Base-by-base conservation (phyloP, 2,329 filamentous ascomycete species). In the Cladophialophora carrionii region DNA sequence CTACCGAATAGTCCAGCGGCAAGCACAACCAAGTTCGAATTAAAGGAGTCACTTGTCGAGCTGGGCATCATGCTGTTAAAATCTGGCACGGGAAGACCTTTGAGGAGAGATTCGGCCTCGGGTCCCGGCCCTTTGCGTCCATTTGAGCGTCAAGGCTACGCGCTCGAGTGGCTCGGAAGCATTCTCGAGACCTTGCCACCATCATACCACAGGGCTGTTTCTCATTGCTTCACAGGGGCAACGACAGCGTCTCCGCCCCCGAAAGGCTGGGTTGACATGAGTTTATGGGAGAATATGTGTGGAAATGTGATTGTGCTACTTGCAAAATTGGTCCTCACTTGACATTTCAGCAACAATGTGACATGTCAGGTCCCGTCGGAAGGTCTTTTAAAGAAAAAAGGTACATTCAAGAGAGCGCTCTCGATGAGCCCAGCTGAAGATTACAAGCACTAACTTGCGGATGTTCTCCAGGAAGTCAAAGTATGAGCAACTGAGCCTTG, bases 81-180 rank as follows among this genome's bases (percentile, higher is more conserved):
- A 34, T 65, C 31, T 65, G 63, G 63, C 53, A 65, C 20, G 58
- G 52, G 48, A 63, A 52, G 48, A 58, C 63, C 12, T 41, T 41
- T 41, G 34, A 41, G 34, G 34, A 41, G 14, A 12, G 34, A 41
- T 41, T 41, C 17, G 14, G 34, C 3, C 1, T 41, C 34, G 34
- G 34, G 4, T 14, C 34, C 34, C 34, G 17, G 34, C 34, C 34
- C 34, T 41, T 41, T n/a, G 34, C 34, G 34, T 17, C 34, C 34
- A 41, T 41, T 41, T 41, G 34, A 41, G 17, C 34, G 34, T 17
- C 34, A 17, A 17, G 14, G 34, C 4, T 14, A 17, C 14, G 34
- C 34, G 34, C 34, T 41, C 4, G 34, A 41, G 4, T 41, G 34
- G 34, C 34, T 41, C 34, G 34, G 34, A 6, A 17, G 34, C 34